Conservation (phyloP, 768 basidiomycete species). For the Hygrophorus russula region DNA sequence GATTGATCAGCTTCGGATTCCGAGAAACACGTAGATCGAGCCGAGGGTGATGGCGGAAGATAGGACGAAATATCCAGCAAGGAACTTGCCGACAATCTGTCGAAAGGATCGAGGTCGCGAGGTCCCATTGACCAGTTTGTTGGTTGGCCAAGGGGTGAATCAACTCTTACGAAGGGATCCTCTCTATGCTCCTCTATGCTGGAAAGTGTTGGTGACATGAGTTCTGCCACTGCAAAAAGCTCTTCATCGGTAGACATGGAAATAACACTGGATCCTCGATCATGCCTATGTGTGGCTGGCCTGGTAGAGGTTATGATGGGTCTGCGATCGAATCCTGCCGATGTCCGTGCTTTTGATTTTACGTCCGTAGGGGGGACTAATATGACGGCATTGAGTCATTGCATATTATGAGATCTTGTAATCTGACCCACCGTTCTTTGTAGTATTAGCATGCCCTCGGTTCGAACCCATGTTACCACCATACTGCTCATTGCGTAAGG, state of each 20-base stretch:
- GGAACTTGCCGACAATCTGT: slow-evolving; percentile 1
- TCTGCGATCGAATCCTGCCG: too few relatives aligned
- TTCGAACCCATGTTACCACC: slow-evolving; percentile 5
- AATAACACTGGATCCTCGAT: slow-evolving; percentile 22
- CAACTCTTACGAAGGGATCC: too few relatives aligned
- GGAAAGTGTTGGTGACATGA: slow-evolving; percentile 19
- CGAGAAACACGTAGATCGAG: background rate
- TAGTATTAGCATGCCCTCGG: slow-evolving; percentile 7
- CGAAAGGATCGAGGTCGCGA: too few relatives aligned
- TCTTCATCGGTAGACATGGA: slow-evolving; percentile 39
- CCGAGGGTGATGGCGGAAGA: background rate
- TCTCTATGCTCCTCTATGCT: background rate
- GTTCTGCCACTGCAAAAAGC: slow-evolving; percentile 37
- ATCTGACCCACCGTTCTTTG: background rate
- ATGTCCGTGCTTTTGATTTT: too few relatives aligned
- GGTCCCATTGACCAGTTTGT: too few relatives aligned
- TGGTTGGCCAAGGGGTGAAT: too few relatives aligned
- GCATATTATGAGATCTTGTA: background rate
- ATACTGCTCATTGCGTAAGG: slow-evolving; percentile 29
- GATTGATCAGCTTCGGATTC: background rate
- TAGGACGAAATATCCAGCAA: background rate
- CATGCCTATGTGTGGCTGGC: background rate
- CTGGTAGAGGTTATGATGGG: background rate
- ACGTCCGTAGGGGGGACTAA: too few relatives aligned
- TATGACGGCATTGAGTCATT: too few relatives aligned